Evolutionary conservation across 1,284 basidiomycete species (phyloP), one percentile per base, ranked within the genome.

Genomic region (Ceratorhiza oryzae-sativae): DNA sequence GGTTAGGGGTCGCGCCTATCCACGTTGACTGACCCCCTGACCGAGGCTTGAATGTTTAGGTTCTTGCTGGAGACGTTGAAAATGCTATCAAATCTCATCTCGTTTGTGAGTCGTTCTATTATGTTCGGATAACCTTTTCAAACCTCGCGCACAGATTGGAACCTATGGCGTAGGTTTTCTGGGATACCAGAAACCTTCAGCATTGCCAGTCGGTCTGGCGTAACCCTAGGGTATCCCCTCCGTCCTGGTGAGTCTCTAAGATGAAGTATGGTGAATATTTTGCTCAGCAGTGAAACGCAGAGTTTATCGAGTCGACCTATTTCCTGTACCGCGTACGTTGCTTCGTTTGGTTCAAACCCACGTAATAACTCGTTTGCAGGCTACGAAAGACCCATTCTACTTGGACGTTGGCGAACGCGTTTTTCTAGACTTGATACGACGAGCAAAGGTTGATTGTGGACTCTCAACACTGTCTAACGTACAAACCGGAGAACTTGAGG

Each of bases 291-390:
- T 41, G 20, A 25, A 63, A 53, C 59, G 1, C 80, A 84, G 95
- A 97, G 80, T 95, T 96, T 76, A 86, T 96, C 72, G 95, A 97
- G 80, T 94, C 92, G 27, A 98, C 93, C 1, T 96, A 95, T 87
- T 97, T 96, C 81, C 83, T 98, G 10, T 96, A 97, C 78, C 86
- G 91, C 65, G 94, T 93, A 77, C 75, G 87, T 81, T 41, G 23
- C 12, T 23, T 32, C 23, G 18, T 18, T 30, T 41, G 2, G 23
- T 36, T 42, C 46, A 15, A 39, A 42, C 39, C 5, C 15, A 9
- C n/a, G 12, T 32, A 39, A 41, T 72, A 74, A 46, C 23, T 27
- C 55, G 58, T 63, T 9, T n/a, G 18, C 75, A 95, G 92, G 95
- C 95, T 20, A 98, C 95, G 1, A 87, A 85, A 67, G 96, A 98